Percentiles rank a stretch among this genome's conserved stretches.
These are phyloP conservation scores for Cladosporium oxysporum DNA, from an alignment of 2,329 filamentous ascomycete genomes.

Conservation along the genomic window DNA sequence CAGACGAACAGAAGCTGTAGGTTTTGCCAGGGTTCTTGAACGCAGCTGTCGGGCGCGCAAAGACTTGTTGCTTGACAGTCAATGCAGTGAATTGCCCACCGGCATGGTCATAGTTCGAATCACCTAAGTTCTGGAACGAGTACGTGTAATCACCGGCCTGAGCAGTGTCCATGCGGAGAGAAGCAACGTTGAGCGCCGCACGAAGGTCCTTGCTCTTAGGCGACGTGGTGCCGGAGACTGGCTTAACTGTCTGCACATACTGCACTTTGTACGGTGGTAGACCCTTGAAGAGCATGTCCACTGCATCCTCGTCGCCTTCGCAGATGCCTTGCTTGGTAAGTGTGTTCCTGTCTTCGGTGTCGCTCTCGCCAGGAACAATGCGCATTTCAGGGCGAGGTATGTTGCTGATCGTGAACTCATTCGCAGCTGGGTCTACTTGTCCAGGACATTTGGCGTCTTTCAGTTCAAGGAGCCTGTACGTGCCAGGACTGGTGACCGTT, in stretches of 20 bases:
- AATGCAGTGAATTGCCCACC: constrained; percentile 65
- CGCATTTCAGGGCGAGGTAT: constrained; percentile 73
- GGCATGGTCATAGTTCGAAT: constrained; percentile 81
- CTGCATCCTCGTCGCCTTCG: constrained; percentile 88
- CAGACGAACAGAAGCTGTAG: constrained; percentile 92
- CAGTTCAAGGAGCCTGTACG: constrained; percentile 78
- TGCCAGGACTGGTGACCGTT: constrained; percentile 51
- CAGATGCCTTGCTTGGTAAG: constrained; percentile 81
- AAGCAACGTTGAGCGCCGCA: constrained; percentile 72
- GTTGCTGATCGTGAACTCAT: constrained; percentile 79
- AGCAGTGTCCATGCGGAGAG: constrained; percentile 81
- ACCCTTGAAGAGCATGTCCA: constrained; percentile 78
- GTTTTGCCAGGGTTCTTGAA: constrained; percentile 88
- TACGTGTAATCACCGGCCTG: constrained; percentile 85
- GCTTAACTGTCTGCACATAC: constrained; percentile 76
- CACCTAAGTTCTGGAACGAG: constrained; percentile 77
- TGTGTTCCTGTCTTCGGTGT: constrained; percentile 44
- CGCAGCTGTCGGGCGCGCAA: constrained; percentile 76
- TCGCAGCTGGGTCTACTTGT: constrained; percentile 70
- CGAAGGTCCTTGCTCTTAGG: constrained; percentile 70
- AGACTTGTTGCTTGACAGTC: constrained; percentile 77
- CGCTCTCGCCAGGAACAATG: constrained; percentile 63
- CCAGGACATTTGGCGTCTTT: constrained; percentile 81
- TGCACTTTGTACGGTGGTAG: constrained; percentile 79
- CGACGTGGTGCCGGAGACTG: constrained; percentile 64